Evolutionary conservation across 495 filamentous ascomycete species (phyloP).

Genomic region (Evernia prunastri): DNA sequence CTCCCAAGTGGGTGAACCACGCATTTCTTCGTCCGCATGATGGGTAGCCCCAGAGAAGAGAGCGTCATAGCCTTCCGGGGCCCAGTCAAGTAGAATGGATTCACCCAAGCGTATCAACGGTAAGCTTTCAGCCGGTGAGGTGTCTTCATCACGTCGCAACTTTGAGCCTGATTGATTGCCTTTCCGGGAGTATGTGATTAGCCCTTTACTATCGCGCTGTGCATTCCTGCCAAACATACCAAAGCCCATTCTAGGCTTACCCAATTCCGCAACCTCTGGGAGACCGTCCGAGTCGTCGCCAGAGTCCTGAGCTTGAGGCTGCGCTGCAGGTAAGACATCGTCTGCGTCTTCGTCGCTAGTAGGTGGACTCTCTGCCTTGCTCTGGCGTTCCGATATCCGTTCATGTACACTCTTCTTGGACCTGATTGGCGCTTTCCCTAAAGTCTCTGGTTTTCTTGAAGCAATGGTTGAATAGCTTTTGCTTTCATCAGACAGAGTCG

Average conservation of each 20-base stretch:
- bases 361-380: slow-evolving; percentile 17
- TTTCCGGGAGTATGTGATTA: slow-evolving; percentile 30
- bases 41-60: slow-evolving; percentile 56
- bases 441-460: slow-evolving; percentile 36
- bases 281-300: slow-evolving; percentile 30
- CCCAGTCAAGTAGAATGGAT: slow-evolving; percentile 81
- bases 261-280: slow-evolving; percentile 20
- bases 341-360: slow-evolving; percentile 36
- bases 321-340: slow-evolving; percentile 18
- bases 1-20: slow-evolving; percentile 48
- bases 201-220: slow-evolving; percentile 24
- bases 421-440: neutral
- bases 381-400: slow-evolving; percentile 12
- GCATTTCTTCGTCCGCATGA: slow-evolving; percentile 35
- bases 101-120: slow-evolving; percentile 70
- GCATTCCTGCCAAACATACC: slow-evolving; percentile 24
- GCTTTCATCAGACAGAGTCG: slow-evolving; percentile 45
- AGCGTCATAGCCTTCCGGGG: slow-evolving; percentile 52
- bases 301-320: slow-evolving; percentile 19
- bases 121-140: slow-evolving; percentile 27
- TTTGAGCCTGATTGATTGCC: slow-evolving; percentile 24
- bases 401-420: slow-evolving; percentile 11
- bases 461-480: slow-evolving; percentile 51
- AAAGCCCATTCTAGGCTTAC: slow-evolving; percentile 18
- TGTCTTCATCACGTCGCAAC: slow-evolving; percentile 7